These are phyloP conservation scores for Metarhizium album DNA, from an alignment of 2,329 filamentous ascomycete genomes.

Conservation along the genomic window DNA sequence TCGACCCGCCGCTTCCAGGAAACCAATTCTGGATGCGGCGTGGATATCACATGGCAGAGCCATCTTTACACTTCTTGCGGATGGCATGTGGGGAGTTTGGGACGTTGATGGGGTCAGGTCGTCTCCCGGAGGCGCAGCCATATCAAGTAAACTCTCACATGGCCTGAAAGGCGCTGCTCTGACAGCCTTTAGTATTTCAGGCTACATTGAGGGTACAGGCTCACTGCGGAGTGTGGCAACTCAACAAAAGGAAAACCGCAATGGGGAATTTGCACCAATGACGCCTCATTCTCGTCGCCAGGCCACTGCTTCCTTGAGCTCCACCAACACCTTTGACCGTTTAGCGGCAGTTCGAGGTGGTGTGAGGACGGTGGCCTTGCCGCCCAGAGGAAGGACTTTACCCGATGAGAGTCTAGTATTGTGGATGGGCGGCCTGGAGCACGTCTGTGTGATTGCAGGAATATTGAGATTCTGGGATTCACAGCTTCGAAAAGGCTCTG, in stretches of 20 bases:
- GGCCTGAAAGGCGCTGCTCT: slow-evolving; percentile 47
- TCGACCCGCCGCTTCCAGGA: slow-evolving; percentile 38
- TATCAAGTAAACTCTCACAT: slow-evolving; percentile 39
- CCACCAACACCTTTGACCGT: slow-evolving; percentile 36
- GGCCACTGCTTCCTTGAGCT: slow-evolving; percentile 33
- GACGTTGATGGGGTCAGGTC: slow-evolving; percentile 50
- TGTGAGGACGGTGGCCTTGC: slow-evolving; percentile 37
- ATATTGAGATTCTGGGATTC: slow-evolving; percentile 50
- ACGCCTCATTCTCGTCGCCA: slow-evolving; percentile 50
- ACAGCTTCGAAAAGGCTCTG: slow-evolving; percentile 39
- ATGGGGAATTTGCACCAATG: slow-evolving; percentile 50
- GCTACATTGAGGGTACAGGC: slow-evolving; percentile 50
- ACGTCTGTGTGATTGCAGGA: slow-evolving; percentile 45
- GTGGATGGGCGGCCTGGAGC: slow-evolving; percentile 46
- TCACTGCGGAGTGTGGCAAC: slow-evolving; percentile 34
- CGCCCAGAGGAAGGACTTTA: slow-evolving; percentile 29
- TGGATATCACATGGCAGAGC: slow-evolving; percentile 53
- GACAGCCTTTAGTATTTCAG: slow-evolving; percentile 46
- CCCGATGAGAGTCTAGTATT: slow-evolving; percentile 44
- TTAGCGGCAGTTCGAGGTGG: slow-evolving; percentile 42
- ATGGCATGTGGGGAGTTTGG: slow-evolving; percentile 60
- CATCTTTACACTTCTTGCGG: slow-evolving; percentile 45
- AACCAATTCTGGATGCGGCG: slow-evolving; percentile 49
- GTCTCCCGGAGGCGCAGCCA: slow-evolving; percentile 25
- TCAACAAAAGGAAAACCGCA: slow-evolving; percentile 25